Evolutionary conservation across 2,329 filamentous ascomycete genomes (phyloP).

Genomic region (Allantophomopsis lycopodina): DNA sequence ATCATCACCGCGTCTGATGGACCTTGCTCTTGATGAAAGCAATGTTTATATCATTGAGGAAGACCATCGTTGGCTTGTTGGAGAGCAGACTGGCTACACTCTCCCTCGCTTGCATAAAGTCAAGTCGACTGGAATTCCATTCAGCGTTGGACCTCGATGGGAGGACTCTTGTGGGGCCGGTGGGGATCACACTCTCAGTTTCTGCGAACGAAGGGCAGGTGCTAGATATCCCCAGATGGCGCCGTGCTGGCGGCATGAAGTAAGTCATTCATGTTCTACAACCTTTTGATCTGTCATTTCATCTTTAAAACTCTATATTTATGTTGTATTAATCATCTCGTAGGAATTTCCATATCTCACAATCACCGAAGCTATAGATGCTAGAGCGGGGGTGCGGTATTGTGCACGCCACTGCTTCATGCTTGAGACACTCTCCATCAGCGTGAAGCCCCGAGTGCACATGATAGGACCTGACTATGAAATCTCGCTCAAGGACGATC

Average conservation of each 20-base stretch:
- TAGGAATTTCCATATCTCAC: slow-evolving; percentile 36
- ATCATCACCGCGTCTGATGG: slow-evolving; percentile 31
- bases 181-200: slow-evolving; percentile 11
- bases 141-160: slow-evolving; percentile 36
- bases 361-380: slow-evolving; percentile 29
- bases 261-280: background rate
- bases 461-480: slow-evolving; percentile 20
- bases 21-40: slow-evolving; percentile 29
- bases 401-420: slow-evolving; percentile 32
- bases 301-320: too few relatives aligned
- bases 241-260: slow-evolving; percentile 37
- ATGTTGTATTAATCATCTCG: background rate
- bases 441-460: slow-evolving; percentile 21
- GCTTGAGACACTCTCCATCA: slow-evolving; percentile 29
- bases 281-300: too few relatives aligned
- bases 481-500: slow-evolving; percentile 25
- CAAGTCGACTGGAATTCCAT: slow-evolving; percentile 37
- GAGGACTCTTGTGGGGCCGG: slow-evolving; percentile 27
- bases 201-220: slow-evolving; percentile 8
- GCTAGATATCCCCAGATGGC: slow-evolving; percentile 18
- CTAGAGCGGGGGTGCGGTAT: slow-evolving; percentile 27
- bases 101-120: slow-evolving; percentile 30
- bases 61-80: slow-evolving; percentile 32
- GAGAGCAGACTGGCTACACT: slow-evolving; percentile 25
- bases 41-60: slow-evolving; percentile 43